phyloP scores from a whole-genome alignment of 768 basidiomycete genomes.

The Hygrophoropsis aurantiaca region DNA sequence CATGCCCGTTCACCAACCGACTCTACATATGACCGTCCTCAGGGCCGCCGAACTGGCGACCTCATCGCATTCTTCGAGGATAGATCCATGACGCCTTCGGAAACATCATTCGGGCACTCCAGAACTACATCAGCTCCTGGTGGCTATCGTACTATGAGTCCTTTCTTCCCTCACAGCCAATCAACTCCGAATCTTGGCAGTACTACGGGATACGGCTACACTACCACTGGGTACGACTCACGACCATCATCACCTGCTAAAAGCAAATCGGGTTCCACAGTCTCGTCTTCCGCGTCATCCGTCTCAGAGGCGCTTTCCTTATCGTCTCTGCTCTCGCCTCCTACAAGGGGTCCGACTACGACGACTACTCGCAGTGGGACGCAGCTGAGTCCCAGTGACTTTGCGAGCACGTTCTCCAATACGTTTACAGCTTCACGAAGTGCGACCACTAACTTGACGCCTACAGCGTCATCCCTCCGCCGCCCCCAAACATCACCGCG shows the following conservation, averaged over 20 bases:
- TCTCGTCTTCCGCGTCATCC: conserved; percentile 24
- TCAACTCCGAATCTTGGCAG: conserved; percentile 40
- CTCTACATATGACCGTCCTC: conserved; percentile 46
- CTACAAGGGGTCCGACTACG: conserved; percentile 35
- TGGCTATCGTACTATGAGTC: conserved; percentile 27
- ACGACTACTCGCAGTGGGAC: conserved; percentile 24
- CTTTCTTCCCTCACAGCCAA: conserved; percentile 30
- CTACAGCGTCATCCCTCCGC: conserved; percentile 53
- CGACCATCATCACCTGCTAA: conserved; percentile 51
- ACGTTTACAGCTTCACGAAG: conserved; percentile 39
- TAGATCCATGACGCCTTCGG: conserved; percentile 40
- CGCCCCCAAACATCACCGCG: conserved; percentile 67
- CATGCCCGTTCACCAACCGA: conserved; percentile 65
- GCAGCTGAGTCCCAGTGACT: conserved; percentile 35
- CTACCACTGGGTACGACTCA: conserved; percentile 36
- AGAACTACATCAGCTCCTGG: conserved; percentile 55
- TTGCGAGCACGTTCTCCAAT: conserved; percentile 36
- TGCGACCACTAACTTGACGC: conserved; percentile 29
- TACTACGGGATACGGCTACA: conserved; percentile 35
- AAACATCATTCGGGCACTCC: conserved; percentile 42
- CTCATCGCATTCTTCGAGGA: conserved; percentile 77
- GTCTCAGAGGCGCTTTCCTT: conserved; percentile 25
- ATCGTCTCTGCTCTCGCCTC: conserved; percentile 51
- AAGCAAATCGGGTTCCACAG: conserved; percentile 33
- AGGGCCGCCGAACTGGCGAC: conserved; percentile 60